Evolutionary conservation across 2,329 filamentous ascomycete genomes (phyloP).

Genomic region (Curvularia lunata): DNA sequence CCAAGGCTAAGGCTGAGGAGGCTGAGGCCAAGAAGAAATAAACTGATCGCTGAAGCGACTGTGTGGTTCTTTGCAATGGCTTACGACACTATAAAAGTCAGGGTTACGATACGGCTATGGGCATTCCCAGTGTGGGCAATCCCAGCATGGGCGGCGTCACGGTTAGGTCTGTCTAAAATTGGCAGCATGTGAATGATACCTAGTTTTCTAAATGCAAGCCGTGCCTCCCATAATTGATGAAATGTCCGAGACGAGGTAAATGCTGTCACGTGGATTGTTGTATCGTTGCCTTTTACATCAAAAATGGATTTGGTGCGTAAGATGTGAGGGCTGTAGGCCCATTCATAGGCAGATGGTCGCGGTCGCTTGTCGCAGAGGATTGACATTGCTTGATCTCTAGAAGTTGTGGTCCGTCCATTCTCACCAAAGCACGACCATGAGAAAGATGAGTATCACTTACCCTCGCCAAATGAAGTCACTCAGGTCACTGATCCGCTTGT

Average conservation of each 20-base stretch:
- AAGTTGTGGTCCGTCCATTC: neutral
- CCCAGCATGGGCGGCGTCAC: slow-evolving; percentile 49
- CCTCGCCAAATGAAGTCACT: neutral
- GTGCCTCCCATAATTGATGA: slow-evolving; percentile 24
- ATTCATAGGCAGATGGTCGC: neutral
- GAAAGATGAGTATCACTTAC: neutral
- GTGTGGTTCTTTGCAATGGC: slow-evolving; percentile 35
- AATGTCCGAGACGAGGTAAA: neutral
- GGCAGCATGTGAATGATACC: slow-evolving; percentile 48
- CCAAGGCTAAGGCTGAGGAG: slow-evolving; percentile 84
- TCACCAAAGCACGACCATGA: neutral
- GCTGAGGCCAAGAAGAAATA: slow-evolving; percentile 84
- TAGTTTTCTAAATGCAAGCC: slow-evolving; percentile 47
- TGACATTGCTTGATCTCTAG: neutral
- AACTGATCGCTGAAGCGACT: slow-evolving; percentile 29
- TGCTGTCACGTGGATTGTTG: neutral
- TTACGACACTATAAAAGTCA: slow-evolving; percentile 44
- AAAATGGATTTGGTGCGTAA: neutral
- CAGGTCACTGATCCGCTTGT: neutral
- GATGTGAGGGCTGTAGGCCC: neutral
- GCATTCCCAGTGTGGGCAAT: slow-evolving; percentile 42
- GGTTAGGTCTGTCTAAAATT: slow-evolving; percentile 43
- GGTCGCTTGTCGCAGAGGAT: neutral
- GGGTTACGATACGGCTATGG: slow-evolving; percentile 37
- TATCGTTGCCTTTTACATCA: neutral